Conservation (phyloP, 306 rosid genomes). For the Cucurbita pepo region DNA sequence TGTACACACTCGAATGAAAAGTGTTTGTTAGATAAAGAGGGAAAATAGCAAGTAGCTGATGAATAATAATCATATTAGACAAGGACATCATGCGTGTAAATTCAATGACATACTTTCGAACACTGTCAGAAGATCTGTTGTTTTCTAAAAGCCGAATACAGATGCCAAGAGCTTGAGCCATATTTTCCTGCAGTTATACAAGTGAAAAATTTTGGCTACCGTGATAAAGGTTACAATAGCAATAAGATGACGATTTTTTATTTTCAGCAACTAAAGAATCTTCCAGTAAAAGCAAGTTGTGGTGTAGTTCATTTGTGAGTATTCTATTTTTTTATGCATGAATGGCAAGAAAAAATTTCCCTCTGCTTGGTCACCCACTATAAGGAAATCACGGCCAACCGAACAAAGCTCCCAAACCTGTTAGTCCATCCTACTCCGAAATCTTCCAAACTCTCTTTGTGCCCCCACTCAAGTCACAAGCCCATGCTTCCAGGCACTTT, state of each 20-base stretch:
- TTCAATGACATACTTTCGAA: slow-evolving; percentile 47
- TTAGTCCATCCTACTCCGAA: too few relatives aligned
- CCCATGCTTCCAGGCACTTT: too few relatives aligned
- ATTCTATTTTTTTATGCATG: too few relatives aligned
- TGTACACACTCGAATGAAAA: slow-evolving; percentile 33
- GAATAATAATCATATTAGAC: background rate
- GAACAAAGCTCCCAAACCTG: too few relatives aligned
- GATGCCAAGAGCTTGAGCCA: slow-evolving; percentile 87
- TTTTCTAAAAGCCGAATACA: slow-evolving; percentile 89
- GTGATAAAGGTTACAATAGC: background rate
- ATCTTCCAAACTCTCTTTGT: too few relatives aligned
- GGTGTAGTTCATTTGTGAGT: too few relatives aligned
- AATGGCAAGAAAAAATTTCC: too few relatives aligned
- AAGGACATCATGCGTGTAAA: slow-evolving; percentile 6
- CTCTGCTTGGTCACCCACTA: too few relatives aligned
- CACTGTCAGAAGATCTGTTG: slow-evolving; percentile 81
- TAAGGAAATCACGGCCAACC: too few relatives aligned
- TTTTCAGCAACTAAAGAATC: too few relatives aligned
- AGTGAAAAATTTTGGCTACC: background rate
- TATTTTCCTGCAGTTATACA: slow-evolving; percentile 40
- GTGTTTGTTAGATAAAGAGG: slow-evolving; percentile 5
- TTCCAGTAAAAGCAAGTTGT: too few relatives aligned
- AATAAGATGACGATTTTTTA: background rate
- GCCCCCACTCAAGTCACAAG: too few relatives aligned
- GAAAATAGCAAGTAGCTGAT: background rate